A percentile compares a stretch with the other conserved stretches of the same genome.
Evolutionary conservation across 108 stramenopile species (phyloP).

Genomic region (Conticribra weissflogii): DNA sequence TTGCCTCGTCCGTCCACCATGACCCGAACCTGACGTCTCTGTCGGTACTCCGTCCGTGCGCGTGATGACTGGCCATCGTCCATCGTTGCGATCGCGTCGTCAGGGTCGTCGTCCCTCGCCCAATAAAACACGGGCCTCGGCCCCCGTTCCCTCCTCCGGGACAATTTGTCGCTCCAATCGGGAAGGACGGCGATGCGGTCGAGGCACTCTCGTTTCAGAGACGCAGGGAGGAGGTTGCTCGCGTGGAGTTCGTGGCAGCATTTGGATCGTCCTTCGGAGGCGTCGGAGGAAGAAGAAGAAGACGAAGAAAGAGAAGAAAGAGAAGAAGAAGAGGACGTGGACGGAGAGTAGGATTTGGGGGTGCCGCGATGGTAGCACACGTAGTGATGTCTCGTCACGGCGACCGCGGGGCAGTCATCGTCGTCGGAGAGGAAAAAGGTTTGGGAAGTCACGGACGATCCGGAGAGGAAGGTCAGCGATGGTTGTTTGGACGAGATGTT

Average conservation of each 20-base stretch:
- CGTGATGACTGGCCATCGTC: too few species aligned
- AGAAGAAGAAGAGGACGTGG: neutral
- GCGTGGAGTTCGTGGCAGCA: constrained; percentile 26
- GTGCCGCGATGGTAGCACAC: constrained; percentile 19
- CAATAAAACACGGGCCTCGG: constrained; percentile 26
- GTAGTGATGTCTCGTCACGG: constrained; percentile 22
- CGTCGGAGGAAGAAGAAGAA: neutral
- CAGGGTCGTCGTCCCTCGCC: constrained; percentile 4
- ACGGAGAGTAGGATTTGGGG: neutral
- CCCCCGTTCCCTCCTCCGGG: neutral
- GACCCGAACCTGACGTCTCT: constrained; percentile 6
- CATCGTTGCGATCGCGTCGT: neutral
- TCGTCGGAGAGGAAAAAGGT: neutral
- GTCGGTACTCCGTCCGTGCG: constrained; percentile 16
- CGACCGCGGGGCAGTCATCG: neutral
- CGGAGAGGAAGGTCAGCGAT: constrained; percentile 9
- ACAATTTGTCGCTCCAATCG: neutral
- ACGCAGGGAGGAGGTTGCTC: constrained; percentile 7
- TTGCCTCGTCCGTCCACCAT: constrained; percentile 10
- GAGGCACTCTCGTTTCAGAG: constrained; percentile 6
- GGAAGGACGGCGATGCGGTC: constrained; percentile 32
- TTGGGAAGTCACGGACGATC: constrained; percentile 23
- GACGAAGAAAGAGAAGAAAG: neutral
- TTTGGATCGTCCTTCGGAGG: constrained; percentile 1
- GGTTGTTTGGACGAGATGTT: neutral